Percentiles rank a stretch among this genome's conserved stretches.
phyloP scores from a whole-genome alignment of 495 filamentous ascomycete species.

The Pseudoneurospora amorphoporcata region DNA sequence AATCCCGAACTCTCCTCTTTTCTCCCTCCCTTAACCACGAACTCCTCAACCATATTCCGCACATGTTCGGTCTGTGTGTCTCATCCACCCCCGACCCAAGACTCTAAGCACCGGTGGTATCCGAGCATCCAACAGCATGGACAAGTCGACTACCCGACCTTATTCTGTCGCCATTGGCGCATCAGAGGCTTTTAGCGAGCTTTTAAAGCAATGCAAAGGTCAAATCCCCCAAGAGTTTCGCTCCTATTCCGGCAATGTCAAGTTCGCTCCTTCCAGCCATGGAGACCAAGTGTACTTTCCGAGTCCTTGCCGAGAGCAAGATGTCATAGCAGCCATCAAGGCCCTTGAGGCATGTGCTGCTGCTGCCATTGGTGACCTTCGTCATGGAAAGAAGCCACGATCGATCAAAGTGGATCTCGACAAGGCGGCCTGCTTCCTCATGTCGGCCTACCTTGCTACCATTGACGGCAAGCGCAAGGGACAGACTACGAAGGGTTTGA shows the following conservation, averaged over 20 bases:
- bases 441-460: constrained; percentile 62
- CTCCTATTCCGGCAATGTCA: constrained; percentile 14
- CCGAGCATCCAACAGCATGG: not conserved
- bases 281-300: constrained; percentile 39
- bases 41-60: not conserved
- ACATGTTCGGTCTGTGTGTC: not conserved
- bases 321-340: constrained; percentile 57
- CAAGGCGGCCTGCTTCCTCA: constrained; percentile 54
- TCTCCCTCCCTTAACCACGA: not conserved
- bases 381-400: constrained; percentile 27
- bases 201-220: constrained; percentile 13
- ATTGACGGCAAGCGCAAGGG: constrained; percentile 58
- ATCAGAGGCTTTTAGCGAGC: constrained; percentile 14
- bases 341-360: constrained; percentile 59
- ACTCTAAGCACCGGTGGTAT: not conserved
- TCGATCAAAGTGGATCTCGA: constrained; percentile 52
- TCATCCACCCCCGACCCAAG: not conserved
- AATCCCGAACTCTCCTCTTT: not conserved
- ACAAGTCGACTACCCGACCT: not conserved
- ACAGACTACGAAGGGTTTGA: constrained; percentile 45
- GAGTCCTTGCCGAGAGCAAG: constrained; percentile 61
- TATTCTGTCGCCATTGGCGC: constrained; percentile 21
- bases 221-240: constrained; percentile 25
- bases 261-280: constrained; percentile 20
- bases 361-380: constrained; percentile 51